Evolutionary conservation across 139 green algal species (phyloP).

Genomic region (Volvox reticuliferus): DNA sequence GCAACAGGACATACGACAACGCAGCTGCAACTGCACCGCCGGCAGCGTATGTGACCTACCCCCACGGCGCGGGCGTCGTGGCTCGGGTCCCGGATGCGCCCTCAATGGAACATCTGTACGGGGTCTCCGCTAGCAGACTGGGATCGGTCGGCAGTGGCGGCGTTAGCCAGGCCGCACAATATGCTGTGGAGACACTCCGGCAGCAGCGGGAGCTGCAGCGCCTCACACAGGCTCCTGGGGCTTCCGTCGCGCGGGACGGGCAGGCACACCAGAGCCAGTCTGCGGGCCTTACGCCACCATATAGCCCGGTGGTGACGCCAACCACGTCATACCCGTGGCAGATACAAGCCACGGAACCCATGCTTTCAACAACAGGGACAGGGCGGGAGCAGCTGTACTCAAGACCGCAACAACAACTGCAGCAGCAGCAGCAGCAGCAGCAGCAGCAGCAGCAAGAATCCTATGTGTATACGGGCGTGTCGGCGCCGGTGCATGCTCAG

Average conservation of each 20-base stretch:
- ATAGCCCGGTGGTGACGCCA: background rate
- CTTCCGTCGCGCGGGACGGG: background rate
- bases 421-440: background rate
- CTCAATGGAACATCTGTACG: too few species aligned
- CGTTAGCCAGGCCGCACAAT: background rate
- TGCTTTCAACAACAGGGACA: background rate
- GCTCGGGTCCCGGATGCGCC: too few species aligned
- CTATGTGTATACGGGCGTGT: background rate
- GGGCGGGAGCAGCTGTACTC: background rate
- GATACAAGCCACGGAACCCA: background rate
- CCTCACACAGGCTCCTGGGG: background rate
- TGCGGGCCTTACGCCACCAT: too few species aligned
- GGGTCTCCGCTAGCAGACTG: too few species aligned
- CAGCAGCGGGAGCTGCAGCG: background rate
- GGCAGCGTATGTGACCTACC: too few species aligned
- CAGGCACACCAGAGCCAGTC: background rate
- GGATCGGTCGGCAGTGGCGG: too few species aligned
- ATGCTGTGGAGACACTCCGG: background rate
- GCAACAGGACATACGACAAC: too few species aligned
- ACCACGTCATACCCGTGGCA: conserved; percentile 19
- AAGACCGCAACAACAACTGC: background rate
- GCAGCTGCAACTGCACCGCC: too few species aligned
- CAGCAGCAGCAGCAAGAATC: background rate
- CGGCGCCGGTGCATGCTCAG: background rate
- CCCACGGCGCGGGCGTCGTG: too few species aligned